Evolutionary conservation across 208 protist genomes (phyloP), one percentile per base, ranked within the genome.

Genomic region (Acanthamoeba royreba): DNA sequence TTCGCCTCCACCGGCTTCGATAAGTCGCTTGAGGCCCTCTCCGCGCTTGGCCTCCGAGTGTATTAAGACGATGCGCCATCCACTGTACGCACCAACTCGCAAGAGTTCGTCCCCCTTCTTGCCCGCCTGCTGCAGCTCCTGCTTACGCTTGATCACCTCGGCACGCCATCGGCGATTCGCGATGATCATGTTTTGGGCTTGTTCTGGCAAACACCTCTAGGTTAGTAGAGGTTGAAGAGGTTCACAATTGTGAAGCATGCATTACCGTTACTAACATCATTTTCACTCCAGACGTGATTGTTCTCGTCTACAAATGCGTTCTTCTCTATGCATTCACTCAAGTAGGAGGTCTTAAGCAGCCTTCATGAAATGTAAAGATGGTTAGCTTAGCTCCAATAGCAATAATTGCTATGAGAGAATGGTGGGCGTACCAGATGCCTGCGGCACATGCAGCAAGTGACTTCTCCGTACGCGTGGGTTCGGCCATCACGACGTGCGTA

Each of bases 1-100:
- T n/a, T n/a, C n/a, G 58, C 72, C 72, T 45, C 72, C 72, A n/a
- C 72, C 72, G n/a, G 72, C 72, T 33, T 85, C 72, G 35, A 85
- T 85, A 25, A 85, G 72, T 33, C 72, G 31, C 72, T 85, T 85
- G 28, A 85, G 72, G 33, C 72, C 35, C 25, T 85, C 72, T 42
- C 72, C 38, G n/a, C 72, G 72, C 72, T 85, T 85, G 5, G 72
- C n/a, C 22, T 45, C 40, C 22, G n/a, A 25, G 35, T 85, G 72
- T 25, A 85, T 25, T 25, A 85, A 25, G 33, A 85, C 72, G 28
- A 85, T 33, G n/a, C 31, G 31, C 72, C 72, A 85, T 31, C 72
- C 72, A 31, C 28, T 33, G 35, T 45, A 85, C 72, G 72, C 72
- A 5, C 72, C 72, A n/a, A n/a, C n/a, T n/a, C n/a, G n/a, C n/a